These are phyloP conservation scores for Beauveria varroae DNA, from an alignment of 2,329 filamentous ascomycete species.

Conservation along the genomic window DNA sequence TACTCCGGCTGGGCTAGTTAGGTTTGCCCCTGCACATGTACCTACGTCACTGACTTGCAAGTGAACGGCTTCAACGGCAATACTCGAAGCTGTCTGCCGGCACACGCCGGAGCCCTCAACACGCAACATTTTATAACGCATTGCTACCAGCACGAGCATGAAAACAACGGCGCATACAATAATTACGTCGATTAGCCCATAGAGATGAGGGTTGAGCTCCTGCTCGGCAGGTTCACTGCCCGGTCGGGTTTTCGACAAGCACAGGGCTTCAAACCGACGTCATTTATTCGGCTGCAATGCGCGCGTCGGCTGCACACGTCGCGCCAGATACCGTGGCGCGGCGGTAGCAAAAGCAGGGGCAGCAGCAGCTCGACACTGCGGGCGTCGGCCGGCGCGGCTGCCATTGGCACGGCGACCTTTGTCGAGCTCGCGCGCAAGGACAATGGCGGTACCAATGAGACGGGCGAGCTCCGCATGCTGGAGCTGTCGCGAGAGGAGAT, in stretches of 20 bases:
- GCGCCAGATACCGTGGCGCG: constrained; percentile 21
- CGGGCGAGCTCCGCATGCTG: constrained; percentile 80
- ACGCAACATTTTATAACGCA: neutral
- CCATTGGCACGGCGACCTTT: constrained; percentile 49
- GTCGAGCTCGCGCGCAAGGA: constrained; percentile 50
- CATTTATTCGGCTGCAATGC: neutral
- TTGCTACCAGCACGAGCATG: constrained; percentile 3
- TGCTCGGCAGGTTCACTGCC: constrained; percentile 36
- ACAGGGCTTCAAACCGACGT: constrained; percentile 14
- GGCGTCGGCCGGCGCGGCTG: constrained; percentile 32
- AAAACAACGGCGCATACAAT: neutral
- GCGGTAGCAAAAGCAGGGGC: constrained; percentile 5
- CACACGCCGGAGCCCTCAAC: neutral
- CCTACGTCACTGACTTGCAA: neutral
- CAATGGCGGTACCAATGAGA: constrained; percentile 45
- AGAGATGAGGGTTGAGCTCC: constrained; percentile 40
- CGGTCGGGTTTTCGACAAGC: constrained; percentile 27
- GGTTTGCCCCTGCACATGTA: neutral
- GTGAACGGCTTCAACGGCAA: neutral
- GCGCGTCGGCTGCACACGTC: constrained; percentile 15
- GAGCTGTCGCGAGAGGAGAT: constrained; percentile 74
- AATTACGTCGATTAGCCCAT: constrained; percentile 14
- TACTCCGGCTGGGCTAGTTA: neutral
- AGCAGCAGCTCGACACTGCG: constrained; percentile 25
- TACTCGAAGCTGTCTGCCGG: neutral